A percentile compares a stretch with the other conserved stretches of the same genome.
Conservation (phyloP, 306 rosid species). For the Oemleria cerasiformis region DNA sequence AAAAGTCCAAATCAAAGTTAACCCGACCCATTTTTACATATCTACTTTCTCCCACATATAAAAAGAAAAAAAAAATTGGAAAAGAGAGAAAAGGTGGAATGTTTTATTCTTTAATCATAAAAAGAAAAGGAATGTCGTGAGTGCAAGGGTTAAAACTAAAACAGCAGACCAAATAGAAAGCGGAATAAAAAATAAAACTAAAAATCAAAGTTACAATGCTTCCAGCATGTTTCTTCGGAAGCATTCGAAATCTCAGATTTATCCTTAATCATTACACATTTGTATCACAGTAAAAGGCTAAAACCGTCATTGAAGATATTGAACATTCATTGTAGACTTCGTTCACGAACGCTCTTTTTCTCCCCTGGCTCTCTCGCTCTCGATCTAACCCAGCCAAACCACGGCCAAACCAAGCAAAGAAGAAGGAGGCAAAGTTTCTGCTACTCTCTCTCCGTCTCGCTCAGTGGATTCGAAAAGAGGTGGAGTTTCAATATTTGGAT, state of each 20-base stretch:
- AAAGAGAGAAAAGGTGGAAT: not conserved
- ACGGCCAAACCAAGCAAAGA: slow-evolving; percentile 9
- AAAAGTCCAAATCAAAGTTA: no score
- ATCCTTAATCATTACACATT: not conserved
- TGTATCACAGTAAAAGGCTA: not conserved
- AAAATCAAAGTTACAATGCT: not conserved
- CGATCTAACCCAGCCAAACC: slow-evolving; percentile 30
- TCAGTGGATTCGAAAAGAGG: slow-evolving; percentile 24
- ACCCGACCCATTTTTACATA: no score
- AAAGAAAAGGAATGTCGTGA: not conserved
- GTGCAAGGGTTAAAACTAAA: not conserved
- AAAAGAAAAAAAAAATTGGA: no score
- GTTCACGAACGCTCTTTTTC: slow-evolving; percentile 5
- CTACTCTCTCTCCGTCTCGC: slow-evolving; percentile 4
- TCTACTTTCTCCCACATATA: no score
- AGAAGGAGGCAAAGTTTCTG: slow-evolving; percentile 16
- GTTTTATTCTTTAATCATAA: not conserved
- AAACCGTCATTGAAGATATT: slow-evolving; percentile 2
- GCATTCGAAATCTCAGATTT: not conserved
- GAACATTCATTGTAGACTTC: slow-evolving; percentile 25
- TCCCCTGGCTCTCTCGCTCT: not conserved
- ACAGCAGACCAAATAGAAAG: not conserved
- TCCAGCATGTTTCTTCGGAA: not conserved
- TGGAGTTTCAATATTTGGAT: slow-evolving; percentile 6
- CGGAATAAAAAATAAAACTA: not conserved